Conservation (phyloP, 1,139 yeast species). For the Pichia cactophila region DNA sequence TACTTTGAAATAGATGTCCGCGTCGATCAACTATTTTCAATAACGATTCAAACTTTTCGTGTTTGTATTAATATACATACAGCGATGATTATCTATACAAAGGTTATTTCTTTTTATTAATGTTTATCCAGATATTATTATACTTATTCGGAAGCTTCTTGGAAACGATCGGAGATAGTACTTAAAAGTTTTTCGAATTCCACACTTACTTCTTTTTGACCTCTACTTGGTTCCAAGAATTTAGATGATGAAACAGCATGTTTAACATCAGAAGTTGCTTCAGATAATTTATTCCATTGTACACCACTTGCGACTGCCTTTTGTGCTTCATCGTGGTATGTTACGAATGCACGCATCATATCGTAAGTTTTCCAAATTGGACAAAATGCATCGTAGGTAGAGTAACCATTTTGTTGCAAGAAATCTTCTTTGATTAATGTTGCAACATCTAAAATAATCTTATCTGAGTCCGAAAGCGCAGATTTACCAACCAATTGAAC, state of each 20-base stretch:
- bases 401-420: conserved; percentile 98
- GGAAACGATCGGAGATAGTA: conserved; percentile 80
- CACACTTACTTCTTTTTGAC: conserved; percentile 66
- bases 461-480: conserved; percentile 92
- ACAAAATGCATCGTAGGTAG: conserved; percentile 96
- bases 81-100: conserved; percentile 5
- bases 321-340: conserved; percentile 95
- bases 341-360: conserved; percentile 92
- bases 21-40: too few species aligned
- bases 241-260: conserved; percentile 91
- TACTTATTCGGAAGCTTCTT: conserved; percentile 85
- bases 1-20: too few species aligned
- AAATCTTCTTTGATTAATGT: conserved; percentile 91
- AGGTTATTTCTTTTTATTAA: background rate
- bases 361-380: conserved; percentile 98
- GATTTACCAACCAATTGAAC: conserved; percentile 98
- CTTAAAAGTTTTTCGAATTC: conserved; percentile 73
- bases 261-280: conserved; percentile 81
- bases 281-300: conserved; percentile 86
- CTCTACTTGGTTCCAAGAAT: conserved; percentile 91
- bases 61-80: background rate
- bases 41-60: too few species aligned
- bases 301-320: conserved; percentile 94
- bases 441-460: conserved; percentile 92
- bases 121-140: background rate